Conservation (phyloP, 163 green algal species). For the Prototheca wickerhamii region DNA sequence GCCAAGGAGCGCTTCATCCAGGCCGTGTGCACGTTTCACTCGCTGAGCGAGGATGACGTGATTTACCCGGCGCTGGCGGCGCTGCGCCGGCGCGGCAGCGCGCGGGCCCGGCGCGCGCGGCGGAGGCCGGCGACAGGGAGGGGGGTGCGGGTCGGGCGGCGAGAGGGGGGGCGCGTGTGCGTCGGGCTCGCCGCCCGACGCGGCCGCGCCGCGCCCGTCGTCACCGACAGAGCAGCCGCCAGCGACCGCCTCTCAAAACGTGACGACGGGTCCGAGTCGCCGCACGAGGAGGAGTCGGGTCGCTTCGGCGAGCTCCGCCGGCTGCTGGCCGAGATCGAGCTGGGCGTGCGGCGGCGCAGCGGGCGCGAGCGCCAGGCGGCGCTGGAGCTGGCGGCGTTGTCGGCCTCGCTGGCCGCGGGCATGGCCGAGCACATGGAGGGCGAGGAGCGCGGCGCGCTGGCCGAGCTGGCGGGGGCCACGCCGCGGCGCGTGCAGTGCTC, state of each 20-base stretch:
- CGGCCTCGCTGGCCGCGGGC: conserved; percentile 34
- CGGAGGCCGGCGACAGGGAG: not conserved
- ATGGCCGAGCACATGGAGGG: conserved; percentile 67
- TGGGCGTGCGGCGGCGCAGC: conserved; percentile 31
- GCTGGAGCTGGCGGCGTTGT: conserved; percentile 34
- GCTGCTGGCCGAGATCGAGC: conserved; percentile 12
- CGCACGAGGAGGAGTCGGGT: not conserved
- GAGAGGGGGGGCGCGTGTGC: not conserved
- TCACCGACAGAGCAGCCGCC: not conserved
- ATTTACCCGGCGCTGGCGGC: conserved; percentile 48
- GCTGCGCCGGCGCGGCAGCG: conserved; percentile 14
- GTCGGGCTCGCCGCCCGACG: not conserved
- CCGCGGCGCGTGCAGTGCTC: conserved; percentile 64
- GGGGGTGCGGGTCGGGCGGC: not conserved
- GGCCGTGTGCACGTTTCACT: conserved; percentile 86
- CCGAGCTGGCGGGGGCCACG: conserved; percentile 61
- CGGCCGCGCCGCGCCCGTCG: not conserved
- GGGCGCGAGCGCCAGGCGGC: not conserved
- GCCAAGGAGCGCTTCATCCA: conserved; percentile 80
- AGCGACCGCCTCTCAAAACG: too few species aligned
- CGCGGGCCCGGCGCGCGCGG: not conserved
- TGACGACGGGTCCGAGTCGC: too few species aligned
- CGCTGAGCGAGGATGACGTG: conserved; percentile 78
- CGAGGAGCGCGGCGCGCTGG: conserved; percentile 79
- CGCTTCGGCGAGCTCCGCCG: not conserved